These are phyloP conservation scores for Babesia divergens DNA, from an alignment of 169 alveolate genomes.

Conservation along the genomic window DNA sequence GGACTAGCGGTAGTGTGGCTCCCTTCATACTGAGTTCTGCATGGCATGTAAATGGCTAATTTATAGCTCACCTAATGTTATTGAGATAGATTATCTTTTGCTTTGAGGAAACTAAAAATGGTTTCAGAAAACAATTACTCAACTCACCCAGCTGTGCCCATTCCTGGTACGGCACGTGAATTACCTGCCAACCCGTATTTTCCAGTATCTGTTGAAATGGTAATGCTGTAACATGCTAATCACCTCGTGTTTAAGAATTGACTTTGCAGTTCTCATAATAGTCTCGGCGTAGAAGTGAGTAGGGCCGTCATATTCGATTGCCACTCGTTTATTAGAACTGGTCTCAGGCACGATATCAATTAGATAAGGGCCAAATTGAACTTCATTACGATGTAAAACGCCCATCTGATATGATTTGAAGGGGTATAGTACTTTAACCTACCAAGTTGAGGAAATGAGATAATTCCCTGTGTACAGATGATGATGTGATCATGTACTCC, in stretches of 20 bases:
- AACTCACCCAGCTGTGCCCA: constrained; percentile 64
- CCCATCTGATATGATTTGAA: constrained; percentile 20
- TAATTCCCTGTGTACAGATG: constrained; percentile 52
- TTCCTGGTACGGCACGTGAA: constrained; percentile 62
- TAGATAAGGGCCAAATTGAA: constrained; percentile 61
- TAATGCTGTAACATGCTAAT: not conserved
- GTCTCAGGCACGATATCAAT: constrained; percentile 58
- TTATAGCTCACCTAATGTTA: not conserved
- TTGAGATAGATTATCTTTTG: constrained; percentile 56
- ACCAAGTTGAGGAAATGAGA: constrained; percentile 46
- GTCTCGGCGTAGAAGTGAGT: constrained; percentile 63
- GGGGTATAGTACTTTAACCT: not conserved
- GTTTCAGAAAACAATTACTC: not conserved
- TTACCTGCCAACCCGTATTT: constrained; percentile 52
- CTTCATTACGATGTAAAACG: constrained; percentile 54
- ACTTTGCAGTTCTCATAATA: constrained; percentile 58
- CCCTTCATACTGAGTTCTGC: constrained; percentile 3
- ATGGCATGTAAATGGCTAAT: not conserved
- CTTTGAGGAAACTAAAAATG: constrained; percentile 31
- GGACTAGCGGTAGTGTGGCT: not conserved
- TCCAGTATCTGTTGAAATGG: constrained; percentile 30
- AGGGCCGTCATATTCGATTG: constrained; percentile 69
- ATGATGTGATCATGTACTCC: constrained; percentile 61
- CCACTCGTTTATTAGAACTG: not conserved
- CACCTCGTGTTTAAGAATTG: constrained; percentile 65